Evolutionary conservation across 768 basidiomycete species (phyloP).

Genomic region (Roridomyces roridus): DNA sequence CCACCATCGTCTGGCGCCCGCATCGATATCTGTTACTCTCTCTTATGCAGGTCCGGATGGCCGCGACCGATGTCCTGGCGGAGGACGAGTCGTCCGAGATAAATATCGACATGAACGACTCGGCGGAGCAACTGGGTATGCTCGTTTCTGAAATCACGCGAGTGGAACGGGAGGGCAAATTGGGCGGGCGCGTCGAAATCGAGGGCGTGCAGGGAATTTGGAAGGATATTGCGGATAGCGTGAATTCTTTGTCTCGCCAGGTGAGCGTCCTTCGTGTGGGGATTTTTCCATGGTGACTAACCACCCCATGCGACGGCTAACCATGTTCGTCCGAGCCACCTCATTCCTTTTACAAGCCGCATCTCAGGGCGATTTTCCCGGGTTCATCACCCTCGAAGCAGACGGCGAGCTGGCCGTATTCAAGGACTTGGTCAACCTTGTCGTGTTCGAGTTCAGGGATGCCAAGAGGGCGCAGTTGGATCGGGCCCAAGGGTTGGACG

Average conservation of each 20-base stretch:
- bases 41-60: too few relatives aligned
- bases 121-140: too few relatives aligned
- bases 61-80: too few relatives aligned
- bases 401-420: conserved; percentile 99
- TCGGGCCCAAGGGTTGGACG: too few relatives aligned
- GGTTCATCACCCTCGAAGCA: conserved; percentile 99
- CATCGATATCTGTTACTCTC: too few relatives aligned
- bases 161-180: too few relatives aligned
- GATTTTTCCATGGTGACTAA: conserved; percentile 36
- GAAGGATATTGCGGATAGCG: conserved; percentile 94
- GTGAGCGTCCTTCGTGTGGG: neutral
- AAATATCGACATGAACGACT: too few relatives aligned
- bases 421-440: conserved; percentile 98
- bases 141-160: too few relatives aligned
- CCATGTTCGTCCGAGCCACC: conserved; percentile 98
- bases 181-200: conserved; percentile 97
- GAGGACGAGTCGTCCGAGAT: too few relatives aligned
- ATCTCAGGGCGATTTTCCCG: conserved; percentile 97
- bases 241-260: conserved; percentile 1
- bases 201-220: conserved; percentile 97
- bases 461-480: too few relatives aligned
- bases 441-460: conserved; percentile 98
- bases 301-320: conserved; percentile 99
- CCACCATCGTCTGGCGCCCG: too few relatives aligned
- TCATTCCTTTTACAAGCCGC: conserved; percentile 98